These are phyloP conservation scores for Talaromyces sp. DNA, from an alignment of 2,329 filamentous ascomycete species.

Conservation along the genomic window DNA sequence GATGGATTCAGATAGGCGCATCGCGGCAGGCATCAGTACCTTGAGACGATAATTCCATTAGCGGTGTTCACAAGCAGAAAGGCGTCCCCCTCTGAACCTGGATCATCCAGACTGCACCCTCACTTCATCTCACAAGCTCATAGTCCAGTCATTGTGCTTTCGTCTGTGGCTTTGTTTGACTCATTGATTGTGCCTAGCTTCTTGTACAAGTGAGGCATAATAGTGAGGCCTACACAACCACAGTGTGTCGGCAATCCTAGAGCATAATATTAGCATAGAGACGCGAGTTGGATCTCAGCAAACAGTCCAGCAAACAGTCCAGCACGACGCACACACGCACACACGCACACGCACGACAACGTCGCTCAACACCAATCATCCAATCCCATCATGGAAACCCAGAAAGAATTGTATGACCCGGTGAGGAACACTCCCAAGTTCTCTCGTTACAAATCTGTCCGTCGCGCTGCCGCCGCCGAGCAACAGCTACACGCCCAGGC, in stretches of 20 bases:
- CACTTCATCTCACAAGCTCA: background rate
- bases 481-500: background rate
- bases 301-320: background rate
- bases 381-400: slow-evolving; percentile 20
- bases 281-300: background rate
- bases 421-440: slow-evolving; percentile 38
- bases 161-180: background rate
- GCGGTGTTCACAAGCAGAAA: background rate
- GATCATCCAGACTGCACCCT: background rate
- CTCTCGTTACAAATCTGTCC: slow-evolving; percentile 55
- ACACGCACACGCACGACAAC: too few species aligned
- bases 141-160: background rate
- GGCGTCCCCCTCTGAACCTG: background rate
- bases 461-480: slow-evolving; percentile 33
- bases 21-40: background rate
- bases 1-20: background rate
- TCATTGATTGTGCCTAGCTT: background rate
- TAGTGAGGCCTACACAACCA: background rate
- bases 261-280: background rate
- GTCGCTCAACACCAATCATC: too few species aligned
- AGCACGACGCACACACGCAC: background rate
- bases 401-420: slow-evolving; percentile 4
- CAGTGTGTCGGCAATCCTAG: background rate
- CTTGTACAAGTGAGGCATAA: background rate
- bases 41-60: background rate